phyloP scores from a whole-genome alignment of 2,329 filamentous ascomycete genomes.

The Helicocarpus griseus region DNA sequence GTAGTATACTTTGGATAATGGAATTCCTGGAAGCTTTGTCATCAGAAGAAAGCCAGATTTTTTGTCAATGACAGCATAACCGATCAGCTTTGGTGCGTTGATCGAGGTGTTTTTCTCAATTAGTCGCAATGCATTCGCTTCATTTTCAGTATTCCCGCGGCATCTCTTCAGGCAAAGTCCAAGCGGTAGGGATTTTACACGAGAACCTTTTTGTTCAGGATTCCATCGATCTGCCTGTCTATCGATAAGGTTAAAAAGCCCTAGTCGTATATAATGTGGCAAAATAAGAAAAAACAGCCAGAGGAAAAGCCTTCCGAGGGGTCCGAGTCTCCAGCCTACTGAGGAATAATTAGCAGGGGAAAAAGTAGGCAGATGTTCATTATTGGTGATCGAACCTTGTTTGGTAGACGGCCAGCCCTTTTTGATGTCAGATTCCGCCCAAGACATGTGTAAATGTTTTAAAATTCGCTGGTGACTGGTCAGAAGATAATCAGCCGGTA shows the following conservation, averaged over 20 bases:
- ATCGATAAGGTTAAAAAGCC: conserved; percentile 1
- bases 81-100: conserved; percentile 9
- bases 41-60: conserved; percentile 10
- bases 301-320: not conserved
- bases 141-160: conserved; percentile 5
- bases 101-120: conserved; percentile 10
- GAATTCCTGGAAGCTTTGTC: conserved; percentile 9
- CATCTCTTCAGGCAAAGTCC: conserved; percentile 11
- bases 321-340: not conserved
- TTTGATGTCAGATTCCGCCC: not conserved
- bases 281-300: not conserved
- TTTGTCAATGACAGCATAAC: conserved; percentile 4
- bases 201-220: not conserved
- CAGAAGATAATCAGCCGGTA: not conserved
- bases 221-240: not conserved
- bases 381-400: not conserved
- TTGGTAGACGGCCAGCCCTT: not conserved
- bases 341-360: not conserved
- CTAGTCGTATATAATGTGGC: not conserved
- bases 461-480: not conserved
- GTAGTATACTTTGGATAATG: conserved; percentile 1
- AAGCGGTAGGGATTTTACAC: conserved; percentile 8
- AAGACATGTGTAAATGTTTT: not conserved
- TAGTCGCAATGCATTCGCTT: conserved; percentile 10
- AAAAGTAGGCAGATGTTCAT: too few relatives aligned